Conservation (phyloP, 176 grass and related monocot genomes). For the Triticum monococcum region DNA sequence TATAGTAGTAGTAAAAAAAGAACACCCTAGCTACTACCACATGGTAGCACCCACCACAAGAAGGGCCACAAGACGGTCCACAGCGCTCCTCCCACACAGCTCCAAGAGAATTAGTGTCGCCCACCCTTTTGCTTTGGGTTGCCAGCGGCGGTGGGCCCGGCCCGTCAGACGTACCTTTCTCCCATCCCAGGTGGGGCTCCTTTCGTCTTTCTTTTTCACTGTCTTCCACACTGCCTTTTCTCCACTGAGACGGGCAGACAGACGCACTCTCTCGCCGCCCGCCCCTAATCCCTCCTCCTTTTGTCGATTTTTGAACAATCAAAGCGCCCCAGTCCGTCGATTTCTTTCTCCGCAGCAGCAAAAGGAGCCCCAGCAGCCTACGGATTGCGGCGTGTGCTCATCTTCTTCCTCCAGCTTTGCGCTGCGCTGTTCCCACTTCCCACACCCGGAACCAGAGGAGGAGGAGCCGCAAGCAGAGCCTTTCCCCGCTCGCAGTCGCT, state of each 20-base stretch:
- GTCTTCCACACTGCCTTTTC: constrained; percentile 25
- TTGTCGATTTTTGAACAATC: not conserved
- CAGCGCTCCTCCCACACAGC: not conserved
- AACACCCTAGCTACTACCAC: not conserved
- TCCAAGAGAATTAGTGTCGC: not conserved
- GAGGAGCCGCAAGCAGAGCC: not conserved
- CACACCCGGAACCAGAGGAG: not conserved
- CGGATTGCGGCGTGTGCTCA: not conserved
- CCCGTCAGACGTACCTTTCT: not conserved
- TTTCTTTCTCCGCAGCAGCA: not conserved
- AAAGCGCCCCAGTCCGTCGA: not conserved
- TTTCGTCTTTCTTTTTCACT: not conserved
- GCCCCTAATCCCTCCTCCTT: not conserved
- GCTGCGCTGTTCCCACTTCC: not conserved
- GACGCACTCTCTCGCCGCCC: not conserved
- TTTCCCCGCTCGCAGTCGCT: not conserved
- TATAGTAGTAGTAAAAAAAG: not conserved
- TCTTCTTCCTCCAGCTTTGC: not conserved
- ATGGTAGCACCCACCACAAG: not conserved
- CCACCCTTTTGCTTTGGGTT: not conserved
- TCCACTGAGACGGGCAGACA: not conserved
- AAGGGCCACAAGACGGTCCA: constrained; percentile 9
- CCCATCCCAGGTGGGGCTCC: constrained; percentile 4
- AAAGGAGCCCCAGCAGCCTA: not conserved
- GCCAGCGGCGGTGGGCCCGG: not conserved